A percentile compares a stretch with the other conserved stretches of the same genome.
Conservation (phyloP, 306 rosid genomes). For the Casuarina equisetifolia region DNA sequence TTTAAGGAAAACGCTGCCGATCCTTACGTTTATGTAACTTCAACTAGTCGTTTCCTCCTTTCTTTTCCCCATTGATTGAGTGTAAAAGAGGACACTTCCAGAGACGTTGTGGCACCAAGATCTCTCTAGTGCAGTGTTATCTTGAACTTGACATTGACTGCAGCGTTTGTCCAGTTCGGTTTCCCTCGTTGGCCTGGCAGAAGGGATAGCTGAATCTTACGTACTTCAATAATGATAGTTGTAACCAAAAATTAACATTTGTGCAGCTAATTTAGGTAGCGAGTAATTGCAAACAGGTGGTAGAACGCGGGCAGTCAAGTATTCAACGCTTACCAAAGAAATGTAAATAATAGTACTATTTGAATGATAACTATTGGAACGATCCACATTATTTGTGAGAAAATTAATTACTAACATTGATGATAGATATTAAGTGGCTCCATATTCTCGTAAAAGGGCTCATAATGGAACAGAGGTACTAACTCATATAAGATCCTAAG, state of each 20-base stretch:
- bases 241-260: background rate
- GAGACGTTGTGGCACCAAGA: background rate
- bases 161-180: background rate
- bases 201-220: background rate
- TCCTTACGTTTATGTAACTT: background rate
- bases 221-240: background rate
- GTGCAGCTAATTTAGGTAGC: background rate
- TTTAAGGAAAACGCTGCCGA: background rate
- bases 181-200: background rate
- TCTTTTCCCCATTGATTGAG: background rate
- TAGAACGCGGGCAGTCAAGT: too few relatives aligned
- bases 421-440: too few relatives aligned
- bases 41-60: background rate
- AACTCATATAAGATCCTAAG: too few relatives aligned
- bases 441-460: too few relatives aligned
- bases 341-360: too few relatives aligned
- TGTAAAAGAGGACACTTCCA: background rate
- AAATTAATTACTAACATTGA: too few relatives aligned
- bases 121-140: background rate
- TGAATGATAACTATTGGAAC: too few relatives aligned
- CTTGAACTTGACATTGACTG: background rate
- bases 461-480: too few relatives aligned
- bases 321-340: too few relatives aligned
- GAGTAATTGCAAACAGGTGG: background rate
- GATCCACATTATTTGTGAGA: too few relatives aligned